Evolutionary conservation across 2,329 filamentous ascomycete genomes (phyloP).

Genomic region (Colletotrichum sp.): DNA sequence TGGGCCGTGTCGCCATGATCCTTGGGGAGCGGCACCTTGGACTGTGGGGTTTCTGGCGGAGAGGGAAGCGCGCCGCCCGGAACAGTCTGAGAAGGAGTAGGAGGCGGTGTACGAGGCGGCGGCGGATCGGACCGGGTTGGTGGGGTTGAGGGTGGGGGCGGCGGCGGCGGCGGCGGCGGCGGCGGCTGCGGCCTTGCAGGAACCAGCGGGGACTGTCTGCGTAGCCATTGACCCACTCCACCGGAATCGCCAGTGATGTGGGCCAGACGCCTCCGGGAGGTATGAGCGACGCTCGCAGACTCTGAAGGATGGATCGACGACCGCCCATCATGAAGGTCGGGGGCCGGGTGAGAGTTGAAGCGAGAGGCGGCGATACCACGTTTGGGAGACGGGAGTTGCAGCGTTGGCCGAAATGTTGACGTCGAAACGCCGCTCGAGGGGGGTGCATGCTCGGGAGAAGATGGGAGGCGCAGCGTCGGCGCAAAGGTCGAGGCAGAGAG

Average conservation of each 20-base stretch:
- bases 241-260: background rate
- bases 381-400: background rate
- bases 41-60: background rate
- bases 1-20: background rate
- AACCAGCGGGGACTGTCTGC: background rate
- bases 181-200: background rate
- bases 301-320: background rate
- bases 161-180: background rate
- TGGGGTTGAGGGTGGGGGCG: too few relatives aligned
- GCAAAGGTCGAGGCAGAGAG: background rate
- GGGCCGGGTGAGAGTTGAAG: background rate
- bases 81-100: background rate
- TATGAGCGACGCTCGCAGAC: background rate
- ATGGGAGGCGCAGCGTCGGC: background rate
- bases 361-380: background rate
- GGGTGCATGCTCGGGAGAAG: background rate
- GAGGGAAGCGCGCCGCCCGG: background rate
- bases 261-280: background rate
- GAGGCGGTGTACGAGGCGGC: background rate
- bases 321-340: background rate
- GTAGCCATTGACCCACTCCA: background rate
- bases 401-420: background rate
- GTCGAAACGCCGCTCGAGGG: background rate
- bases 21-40: background rate
- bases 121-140: background rate